Evolutionary conservation across 371 early-diverging fungal genomes (phyloP).

Genomic region (Sporodiniella umbellata): DNA sequence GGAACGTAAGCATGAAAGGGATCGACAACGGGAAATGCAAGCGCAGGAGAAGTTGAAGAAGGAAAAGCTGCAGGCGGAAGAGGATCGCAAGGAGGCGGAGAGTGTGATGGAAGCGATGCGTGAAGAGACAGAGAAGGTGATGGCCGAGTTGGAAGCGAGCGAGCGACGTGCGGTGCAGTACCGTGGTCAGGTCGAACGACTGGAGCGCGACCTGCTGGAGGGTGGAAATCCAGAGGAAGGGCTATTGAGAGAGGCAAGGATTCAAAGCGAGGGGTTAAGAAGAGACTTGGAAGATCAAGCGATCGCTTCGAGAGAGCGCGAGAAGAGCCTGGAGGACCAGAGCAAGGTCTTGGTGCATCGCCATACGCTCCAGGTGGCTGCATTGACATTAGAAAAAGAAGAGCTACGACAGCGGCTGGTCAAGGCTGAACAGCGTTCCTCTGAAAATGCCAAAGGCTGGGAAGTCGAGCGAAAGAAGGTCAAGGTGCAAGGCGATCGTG

Average conservation of each 20-base stretch:
- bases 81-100: slow-evolving; percentile 14
- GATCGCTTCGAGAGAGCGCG: not conserved
- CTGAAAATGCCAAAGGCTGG: not conserved
- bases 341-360: not conserved
- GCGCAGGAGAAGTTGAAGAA: too few relatives aligned
- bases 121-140: slow-evolving; percentile 16
- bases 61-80: not conserved
- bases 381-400: slow-evolving; percentile 1
- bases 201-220: slow-evolving; percentile 5
- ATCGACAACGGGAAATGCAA: too few relatives aligned
- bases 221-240: not conserved
- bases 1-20: too few relatives aligned
- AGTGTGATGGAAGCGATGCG: slow-evolving; percentile 12
- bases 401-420: not conserved
- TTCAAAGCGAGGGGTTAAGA: slow-evolving; percentile 1
- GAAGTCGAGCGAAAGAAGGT: not conserved
- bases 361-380: slow-evolving; percentile 1
- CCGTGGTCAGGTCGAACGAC: not conserved
- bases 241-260: slow-evolving; percentile 5
- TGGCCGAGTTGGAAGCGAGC: slow-evolving; percentile 9
- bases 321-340: not conserved
- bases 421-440: slow-evolving; percentile 1
- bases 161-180: slow-evolving; percentile 1
- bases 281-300: not conserved
- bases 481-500: not conserved